These are phyloP conservation scores for Linnemannia schmuckeri DNA, from an alignment of 192 early-diverging fungal genomes.

Conservation along the genomic window DNA sequence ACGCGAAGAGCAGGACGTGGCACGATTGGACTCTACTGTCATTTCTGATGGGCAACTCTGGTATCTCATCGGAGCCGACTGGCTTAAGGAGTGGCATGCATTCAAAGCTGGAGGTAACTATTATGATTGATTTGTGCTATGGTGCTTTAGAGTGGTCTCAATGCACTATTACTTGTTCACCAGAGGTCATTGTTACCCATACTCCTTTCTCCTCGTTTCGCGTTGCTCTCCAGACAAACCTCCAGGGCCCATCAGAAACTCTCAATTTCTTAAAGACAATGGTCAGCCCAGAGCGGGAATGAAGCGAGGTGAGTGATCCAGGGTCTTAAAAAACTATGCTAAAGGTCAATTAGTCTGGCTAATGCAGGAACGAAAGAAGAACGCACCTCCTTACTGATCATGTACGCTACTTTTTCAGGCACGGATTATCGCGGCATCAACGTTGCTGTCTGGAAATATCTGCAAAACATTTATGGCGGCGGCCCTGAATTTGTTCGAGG, in stretches of 20 bases:
- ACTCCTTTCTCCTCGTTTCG: neutral
- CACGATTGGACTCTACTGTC: constrained; percentile 41
- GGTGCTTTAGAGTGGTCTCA: neutral
- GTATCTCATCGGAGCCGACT: constrained; percentile 58
- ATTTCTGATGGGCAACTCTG: constrained; percentile 53
- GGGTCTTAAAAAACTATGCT: neutral
- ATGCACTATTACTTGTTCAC: neutral
- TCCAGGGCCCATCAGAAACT: constrained; percentile 56
- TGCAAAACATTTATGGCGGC: constrained; percentile 55
- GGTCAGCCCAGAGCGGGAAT: constrained; percentile 57
- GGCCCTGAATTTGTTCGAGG: constrained; percentile 58
- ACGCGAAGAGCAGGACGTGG: constrained; percentile 50
- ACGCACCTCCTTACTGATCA: neutral
- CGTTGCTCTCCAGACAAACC: constrained; percentile 29
- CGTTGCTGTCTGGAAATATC: constrained; percentile 48
- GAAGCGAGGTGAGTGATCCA: constrained; percentile 44
- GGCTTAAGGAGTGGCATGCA: constrained; percentile 57
- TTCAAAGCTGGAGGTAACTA: constrained; percentile 58
- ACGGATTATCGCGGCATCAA: constrained; percentile 58
- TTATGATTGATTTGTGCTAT: neutral
- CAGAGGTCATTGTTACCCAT: too few species aligned
- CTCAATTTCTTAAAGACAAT: constrained; percentile 54
- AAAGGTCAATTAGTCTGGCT: neutral
- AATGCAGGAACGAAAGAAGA: neutral
- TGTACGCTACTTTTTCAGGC: constrained; percentile 21